phyloP scores from a whole-genome alignment of 805 yeast species.

The Hanseniaspora hatyaiensis region DNA sequence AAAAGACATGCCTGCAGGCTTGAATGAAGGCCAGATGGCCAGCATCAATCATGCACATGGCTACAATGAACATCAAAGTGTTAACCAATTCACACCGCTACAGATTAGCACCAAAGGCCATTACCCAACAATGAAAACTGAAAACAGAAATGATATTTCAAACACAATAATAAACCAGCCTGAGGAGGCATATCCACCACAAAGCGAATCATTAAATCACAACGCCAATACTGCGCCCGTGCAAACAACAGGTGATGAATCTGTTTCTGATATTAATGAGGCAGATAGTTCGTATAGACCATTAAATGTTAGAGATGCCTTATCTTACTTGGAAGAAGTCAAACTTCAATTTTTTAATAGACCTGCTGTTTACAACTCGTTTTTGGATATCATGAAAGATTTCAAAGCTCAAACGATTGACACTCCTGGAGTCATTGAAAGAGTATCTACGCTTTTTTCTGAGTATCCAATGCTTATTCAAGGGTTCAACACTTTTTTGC shows the following conservation, averaged over 20 bases:
- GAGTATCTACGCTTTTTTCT: constrained; percentile 80
- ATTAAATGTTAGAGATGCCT: constrained; percentile 88
- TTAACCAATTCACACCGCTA: constrained; percentile 5
- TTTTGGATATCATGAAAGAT: constrained; percentile 96
- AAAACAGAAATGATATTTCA: too few species aligned
- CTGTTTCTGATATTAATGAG: constrained; percentile 16
- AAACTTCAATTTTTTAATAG: constrained; percentile 82
- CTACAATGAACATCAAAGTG: neutral
- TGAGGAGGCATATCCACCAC: too few species aligned
- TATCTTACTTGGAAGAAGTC: constrained; percentile 89
- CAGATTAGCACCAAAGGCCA: constrained; percentile 5
- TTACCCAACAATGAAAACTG: neutral
- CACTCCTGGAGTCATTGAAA: constrained; percentile 95
- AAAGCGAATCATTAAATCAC: too few species aligned
- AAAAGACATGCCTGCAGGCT: too few species aligned
- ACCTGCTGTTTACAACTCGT: constrained; percentile 92
- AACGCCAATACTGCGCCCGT: neutral
- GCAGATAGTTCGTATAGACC: constrained; percentile 47
- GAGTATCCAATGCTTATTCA: constrained; percentile 91
- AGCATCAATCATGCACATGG: neutral
- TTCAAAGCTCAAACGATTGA: constrained; percentile 92
- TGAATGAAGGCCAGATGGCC: too few species aligned
- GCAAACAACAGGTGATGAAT: neutral
- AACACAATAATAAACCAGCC: too few species aligned
- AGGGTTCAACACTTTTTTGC: constrained; percentile 94